Base-by-base conservation (phyloP, 768 basidiomycete species). In the Suillus spraguei region DNA sequence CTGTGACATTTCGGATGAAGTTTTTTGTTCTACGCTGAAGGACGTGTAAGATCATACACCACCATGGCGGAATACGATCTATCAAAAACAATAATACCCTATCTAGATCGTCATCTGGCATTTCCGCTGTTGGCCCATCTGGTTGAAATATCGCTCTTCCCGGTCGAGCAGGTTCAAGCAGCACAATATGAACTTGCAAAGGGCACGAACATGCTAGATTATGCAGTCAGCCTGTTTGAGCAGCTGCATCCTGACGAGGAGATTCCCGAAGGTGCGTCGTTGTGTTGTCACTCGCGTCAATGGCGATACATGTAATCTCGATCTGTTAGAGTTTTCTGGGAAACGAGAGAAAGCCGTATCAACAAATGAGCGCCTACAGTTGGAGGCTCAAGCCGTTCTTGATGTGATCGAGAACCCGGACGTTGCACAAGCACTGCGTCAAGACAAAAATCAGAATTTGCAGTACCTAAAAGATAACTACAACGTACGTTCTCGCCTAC, bases 141-240 rank as follows among this genome's bases (percentile, higher is more conserved):
- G 50, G 84, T 82, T 17, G 90, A 92, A 64, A 85, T 82, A 10
- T 85, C 86, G 20, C 77, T 92, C 46, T 98, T 95, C 76, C 83
- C 93, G 1, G 81, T 83, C 24, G 83, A 91, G 47, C 87, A 99
- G 68, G 85, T 99, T 63, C 87, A 88, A 63, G 80, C 87, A 46
- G 97, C 97, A 42, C 97, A 98, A 79, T 97, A 97, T 90, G 95
- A 98, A 71, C 89, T 99, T 60, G 93, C 95, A 61, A 97, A 94
- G 74, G 93, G 90, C 65, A 99, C 97, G 53, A 98, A 99, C 77
- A 98, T 99, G 96, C 90, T 97, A 63, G 96, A 97, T 76, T 99
- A 97, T 71, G 89, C 93, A 32, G 85, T 89, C 64, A 84, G 83
- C 67, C 78, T 98, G 69, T 94, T 94, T 70, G 79, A 89, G 69